phyloP scores from a whole-genome alignment of 2,329 filamentous ascomycete species.

The Dactylellina sp. region DNA sequence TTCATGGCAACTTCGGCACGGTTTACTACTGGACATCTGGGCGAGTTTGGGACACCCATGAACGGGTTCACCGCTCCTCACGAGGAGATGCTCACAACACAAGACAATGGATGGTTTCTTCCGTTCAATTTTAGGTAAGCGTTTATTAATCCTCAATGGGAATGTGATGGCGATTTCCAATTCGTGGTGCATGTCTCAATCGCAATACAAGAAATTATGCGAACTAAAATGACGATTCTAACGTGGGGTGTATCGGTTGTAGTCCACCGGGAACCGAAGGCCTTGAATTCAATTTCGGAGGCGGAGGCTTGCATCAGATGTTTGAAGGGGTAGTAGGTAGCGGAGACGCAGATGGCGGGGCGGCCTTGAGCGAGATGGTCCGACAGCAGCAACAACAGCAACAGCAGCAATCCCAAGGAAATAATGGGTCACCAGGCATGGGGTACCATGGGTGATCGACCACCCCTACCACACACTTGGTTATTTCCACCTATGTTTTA shows the following conservation, averaged over 20 bases:
- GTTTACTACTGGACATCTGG: conserved; percentile 36
- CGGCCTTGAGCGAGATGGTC: conserved; percentile 49
- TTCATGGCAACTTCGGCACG: conserved; percentile 37
- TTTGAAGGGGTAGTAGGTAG: conserved; percentile 53
- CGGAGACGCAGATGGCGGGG: conserved; percentile 35
- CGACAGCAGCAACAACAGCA: conserved; percentile 36
- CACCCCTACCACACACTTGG: conserved; percentile 21
- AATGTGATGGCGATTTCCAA: background rate
- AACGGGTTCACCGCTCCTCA: conserved; percentile 53
- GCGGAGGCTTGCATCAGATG: conserved; percentile 53
- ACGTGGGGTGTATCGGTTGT: conserved; percentile 38
- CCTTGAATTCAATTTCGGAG: conserved; percentile 55
- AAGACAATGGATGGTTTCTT: conserved; percentile 54
- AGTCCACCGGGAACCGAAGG: conserved; percentile 54
- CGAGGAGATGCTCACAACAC: conserved; percentile 50
- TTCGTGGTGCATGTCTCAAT: conserved; percentile 6
- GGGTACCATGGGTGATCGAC: conserved; percentile 53
- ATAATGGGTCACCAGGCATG: conserved; percentile 43
- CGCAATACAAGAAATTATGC: background rate
- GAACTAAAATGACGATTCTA: conserved; percentile 17
- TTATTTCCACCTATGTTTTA: conserved; percentile 57
- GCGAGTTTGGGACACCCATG: conserved; percentile 49
- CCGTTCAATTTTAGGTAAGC: conserved; percentile 56
- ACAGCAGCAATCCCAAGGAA: conserved; percentile 33
- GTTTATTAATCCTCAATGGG: background rate